Evolutionary conservation across 208 protist genomes (phyloP).

Genomic region (Strigomonas galati): DNA sequence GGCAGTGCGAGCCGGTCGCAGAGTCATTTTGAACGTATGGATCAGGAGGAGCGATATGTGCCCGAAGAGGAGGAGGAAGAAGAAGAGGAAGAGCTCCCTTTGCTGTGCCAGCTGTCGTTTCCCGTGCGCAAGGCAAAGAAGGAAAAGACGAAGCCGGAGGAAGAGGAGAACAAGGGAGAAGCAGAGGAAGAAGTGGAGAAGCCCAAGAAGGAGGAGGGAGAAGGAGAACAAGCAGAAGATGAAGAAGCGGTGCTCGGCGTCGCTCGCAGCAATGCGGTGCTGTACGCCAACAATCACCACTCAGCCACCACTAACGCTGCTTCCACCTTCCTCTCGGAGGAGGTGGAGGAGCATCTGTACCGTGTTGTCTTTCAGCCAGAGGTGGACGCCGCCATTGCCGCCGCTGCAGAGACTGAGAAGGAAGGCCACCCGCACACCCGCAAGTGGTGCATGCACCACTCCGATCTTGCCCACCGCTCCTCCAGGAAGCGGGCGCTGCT

Average conservation of each 20-base stretch:
- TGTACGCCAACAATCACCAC: neutral
- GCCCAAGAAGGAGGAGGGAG: neutral
- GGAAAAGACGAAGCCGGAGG: too few relatives aligned
- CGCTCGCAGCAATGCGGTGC: neutral
- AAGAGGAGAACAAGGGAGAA: neutral
- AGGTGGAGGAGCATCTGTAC: neutral
- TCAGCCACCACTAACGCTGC: too few relatives aligned
- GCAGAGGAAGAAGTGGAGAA: neutral
- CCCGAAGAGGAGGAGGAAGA: too few relatives aligned
- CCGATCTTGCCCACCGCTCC: neutral
- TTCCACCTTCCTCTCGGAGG: too few relatives aligned
- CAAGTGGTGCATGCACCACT: neutral
- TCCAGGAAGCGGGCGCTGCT: neutral
- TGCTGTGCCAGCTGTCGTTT: neutral
- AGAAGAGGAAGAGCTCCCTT: neutral
- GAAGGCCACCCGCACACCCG: neutral
- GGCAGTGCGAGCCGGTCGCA: too few relatives aligned
- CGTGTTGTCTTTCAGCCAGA: neutral
- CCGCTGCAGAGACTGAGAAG: too few relatives aligned
- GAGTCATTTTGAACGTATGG: too few relatives aligned
- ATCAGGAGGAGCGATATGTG: neutral
- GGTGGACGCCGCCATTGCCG: neutral
- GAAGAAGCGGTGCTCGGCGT: neutral
- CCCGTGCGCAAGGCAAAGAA: neutral
- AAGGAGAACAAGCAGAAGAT: neutral